Evolutionary conservation across 1,284 basidiomycete genomes (phyloP).

Genomic region (Pascua guehoae): DNA sequence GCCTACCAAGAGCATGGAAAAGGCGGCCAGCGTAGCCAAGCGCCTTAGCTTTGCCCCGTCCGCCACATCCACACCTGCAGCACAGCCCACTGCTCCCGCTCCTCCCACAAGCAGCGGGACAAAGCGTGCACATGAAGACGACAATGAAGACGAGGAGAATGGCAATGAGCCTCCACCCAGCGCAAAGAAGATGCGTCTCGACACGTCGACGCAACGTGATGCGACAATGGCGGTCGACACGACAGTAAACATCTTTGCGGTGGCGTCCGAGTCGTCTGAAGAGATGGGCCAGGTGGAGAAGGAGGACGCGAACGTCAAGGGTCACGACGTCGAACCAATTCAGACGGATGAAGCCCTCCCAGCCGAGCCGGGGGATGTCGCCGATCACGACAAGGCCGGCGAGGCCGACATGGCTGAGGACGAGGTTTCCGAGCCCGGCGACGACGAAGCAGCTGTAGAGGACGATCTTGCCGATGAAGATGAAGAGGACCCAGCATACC

Average conservation of each 20-base stretch:
- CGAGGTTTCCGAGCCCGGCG: constrained; percentile 1
- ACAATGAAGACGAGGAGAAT: constrained; percentile 8
- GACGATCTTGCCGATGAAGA: background rate
- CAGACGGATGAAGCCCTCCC: background rate
- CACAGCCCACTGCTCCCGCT: constrained; percentile 38
- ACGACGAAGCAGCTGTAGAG: background rate
- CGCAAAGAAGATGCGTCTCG: no score
- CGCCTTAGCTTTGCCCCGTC: constrained; percentile 8
- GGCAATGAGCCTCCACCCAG: no score
- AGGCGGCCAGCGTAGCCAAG: constrained; percentile 15
- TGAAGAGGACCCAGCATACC: constrained; percentile 1
- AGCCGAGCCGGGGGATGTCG: background rate
- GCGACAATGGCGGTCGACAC: background rate
- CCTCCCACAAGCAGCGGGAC: constrained; percentile 20
- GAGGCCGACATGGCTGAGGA: constrained; percentile 6
- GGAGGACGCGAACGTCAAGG: background rate
- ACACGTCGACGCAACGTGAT: no score
- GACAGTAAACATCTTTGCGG: constrained; percentile 3
- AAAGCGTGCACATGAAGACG: constrained; percentile 20
- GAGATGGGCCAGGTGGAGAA: background rate
- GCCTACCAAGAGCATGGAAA: constrained; percentile 29
- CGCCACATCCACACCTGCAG: constrained; percentile 13
- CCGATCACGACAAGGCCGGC: background rate
- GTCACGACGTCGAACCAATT: background rate
- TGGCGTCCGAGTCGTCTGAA: background rate